Percentiles rank a stretch among this genome's conserved stretches.
Evolutionary conservation across 139 green algal species (phyloP).

Genomic region (Ostreobium quekettii): DNA sequence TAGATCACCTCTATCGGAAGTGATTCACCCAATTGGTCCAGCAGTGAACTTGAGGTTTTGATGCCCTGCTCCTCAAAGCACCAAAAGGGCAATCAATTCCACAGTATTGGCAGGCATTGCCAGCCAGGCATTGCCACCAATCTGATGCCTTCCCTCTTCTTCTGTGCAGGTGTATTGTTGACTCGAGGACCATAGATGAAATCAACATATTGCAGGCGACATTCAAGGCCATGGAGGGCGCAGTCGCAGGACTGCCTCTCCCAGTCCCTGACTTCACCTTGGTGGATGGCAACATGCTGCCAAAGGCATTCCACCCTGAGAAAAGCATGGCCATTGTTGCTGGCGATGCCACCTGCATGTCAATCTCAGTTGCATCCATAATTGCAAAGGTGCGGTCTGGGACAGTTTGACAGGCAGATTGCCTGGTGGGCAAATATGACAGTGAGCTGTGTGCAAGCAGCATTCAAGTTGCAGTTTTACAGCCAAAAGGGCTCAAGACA

Average conservation of each 20-base stretch:
- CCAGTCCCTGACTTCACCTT: slow-evolving; percentile 45
- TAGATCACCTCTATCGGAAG: too few relatives aligned
- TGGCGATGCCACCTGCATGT: slow-evolving; percentile 61
- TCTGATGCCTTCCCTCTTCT: slow-evolving; percentile 8
- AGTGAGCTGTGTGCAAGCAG: too few relatives aligned
- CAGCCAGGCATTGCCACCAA: too few relatives aligned
- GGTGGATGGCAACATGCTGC: slow-evolving; percentile 67
- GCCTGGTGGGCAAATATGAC: too few relatives aligned
- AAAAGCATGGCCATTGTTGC: slow-evolving; percentile 51
- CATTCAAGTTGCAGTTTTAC: too few relatives aligned
- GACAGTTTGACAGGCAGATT: too few relatives aligned
- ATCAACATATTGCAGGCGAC: slow-evolving; percentile 88
- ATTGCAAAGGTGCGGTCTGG: slow-evolving; percentile 86
- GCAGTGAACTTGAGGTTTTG: too few relatives aligned
- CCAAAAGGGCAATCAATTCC: too few relatives aligned
- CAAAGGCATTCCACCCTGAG: slow-evolving; percentile 20
- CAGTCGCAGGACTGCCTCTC: slow-evolving; percentile 37
- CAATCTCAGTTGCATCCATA: slow-evolving; percentile 82
- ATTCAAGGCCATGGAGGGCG: slow-evolving; percentile 58
- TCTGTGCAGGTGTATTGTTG: slow-evolving; percentile 50
- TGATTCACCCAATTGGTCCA: too few relatives aligned
- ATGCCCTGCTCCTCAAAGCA: too few relatives aligned
- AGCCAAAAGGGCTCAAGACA: too few relatives aligned
- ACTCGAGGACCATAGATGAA: slow-evolving; percentile 62
- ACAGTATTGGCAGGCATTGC: too few relatives aligned